A percentile compares a stretch with the other conserved stretches of the same genome.
phyloP scores from a whole-genome alignment of 2,329 filamentous ascomycete species.

The Exophiala dermatitidis region DNA sequence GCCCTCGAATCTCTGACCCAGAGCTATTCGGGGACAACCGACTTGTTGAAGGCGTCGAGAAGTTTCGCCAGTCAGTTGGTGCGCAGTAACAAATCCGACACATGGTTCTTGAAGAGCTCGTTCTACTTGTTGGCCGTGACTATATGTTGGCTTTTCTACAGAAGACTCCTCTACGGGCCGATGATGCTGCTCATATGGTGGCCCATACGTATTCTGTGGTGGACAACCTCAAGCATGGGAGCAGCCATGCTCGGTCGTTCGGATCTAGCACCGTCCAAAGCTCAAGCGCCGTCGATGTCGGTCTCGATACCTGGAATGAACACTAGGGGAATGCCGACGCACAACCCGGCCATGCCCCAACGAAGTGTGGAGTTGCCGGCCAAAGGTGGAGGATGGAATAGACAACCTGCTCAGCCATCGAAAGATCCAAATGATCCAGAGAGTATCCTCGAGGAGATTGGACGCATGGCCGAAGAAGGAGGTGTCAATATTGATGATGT shows the following conservation, averaged over 20 bases:
- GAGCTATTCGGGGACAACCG: constrained; percentile 71
- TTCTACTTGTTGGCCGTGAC: constrained; percentile 75
- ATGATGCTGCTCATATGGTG: constrained; percentile 83
- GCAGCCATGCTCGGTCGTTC: constrained; percentile 10
- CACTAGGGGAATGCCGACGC: constrained; percentile 14
- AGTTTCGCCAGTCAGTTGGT: constrained; percentile 72
- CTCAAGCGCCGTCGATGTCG: constrained; percentile 14
- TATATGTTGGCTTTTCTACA: constrained; percentile 76
- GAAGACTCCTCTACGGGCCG: constrained; percentile 79
- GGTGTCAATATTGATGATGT: constrained; percentile 32
- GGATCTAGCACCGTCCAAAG: constrained; percentile 1
- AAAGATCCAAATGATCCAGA: constrained; percentile 27
- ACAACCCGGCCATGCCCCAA: constrained; percentile 9
- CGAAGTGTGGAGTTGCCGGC: constrained; percentile 18
- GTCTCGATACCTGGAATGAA: constrained; percentile 13
- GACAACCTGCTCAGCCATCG: constrained; percentile 23
- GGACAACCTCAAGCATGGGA: constrained; percentile 49
- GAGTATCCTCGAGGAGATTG: constrained; percentile 38
- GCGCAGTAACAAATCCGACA: constrained; percentile 87
- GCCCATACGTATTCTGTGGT: constrained; percentile 63
- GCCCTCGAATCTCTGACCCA: constrained; percentile 75
- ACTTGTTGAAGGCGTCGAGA: constrained; percentile 65
- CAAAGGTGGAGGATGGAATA: constrained; percentile 41
- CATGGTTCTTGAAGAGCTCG: constrained; percentile 91
- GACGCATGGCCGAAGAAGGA: constrained; percentile 33